Base-by-base conservation (phyloP, 2,329 filamentous ascomycete genomes). In the Penicillium italicum region DNA sequence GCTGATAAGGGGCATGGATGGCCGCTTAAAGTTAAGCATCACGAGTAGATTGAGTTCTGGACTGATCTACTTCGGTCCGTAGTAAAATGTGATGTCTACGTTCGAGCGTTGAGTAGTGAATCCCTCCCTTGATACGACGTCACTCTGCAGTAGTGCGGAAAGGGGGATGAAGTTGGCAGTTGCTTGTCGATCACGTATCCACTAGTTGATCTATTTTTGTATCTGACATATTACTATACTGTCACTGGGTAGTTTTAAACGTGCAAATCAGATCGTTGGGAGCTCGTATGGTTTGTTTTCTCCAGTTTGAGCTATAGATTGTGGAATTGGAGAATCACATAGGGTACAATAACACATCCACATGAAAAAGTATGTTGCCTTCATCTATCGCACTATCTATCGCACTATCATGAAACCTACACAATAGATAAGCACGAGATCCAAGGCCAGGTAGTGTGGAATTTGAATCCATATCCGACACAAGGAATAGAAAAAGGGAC, bases 1-100 rank as follows among this genome's bases (percentile, higher is more conserved):
- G n/a, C 66, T 62, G 48, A 66, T 60, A 3, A 67, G 55, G 14
- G 62, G 59, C 36, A 62, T 66, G 24, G 61, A 57, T 22, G 42
- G 37, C 22, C 41, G 48, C 5, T 44, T 54, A 16, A 58, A 49
- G 30, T 57, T 59, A 51, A 55, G 52, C 50, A 59, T 62, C 5
- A 20, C 40, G 45, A 18, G 9, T 24, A 36, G 42, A 42, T 36
- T 26, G 8, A 31, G 31, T 36, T 24, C 10, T 16, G 4, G 11
- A 41, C 18, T 28, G 43, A 8, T 26, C 37, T 50, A 14, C 4
- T 16, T 20, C 16, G 12, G n/a, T 20, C 11, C 4, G 37, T 16
- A 33, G 20, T n/a, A 12, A 11, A 31, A 43, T 38, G 1, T n/a
- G 4, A 18, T 18, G 4, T 18, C 16, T 48, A 9, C n/a, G 42